A percentile compares a stretch with the other conserved stretches of the same genome.
Evolutionary conservation across 139 green algal species (phyloP).

Genomic region (Mesostigma viride): DNA sequence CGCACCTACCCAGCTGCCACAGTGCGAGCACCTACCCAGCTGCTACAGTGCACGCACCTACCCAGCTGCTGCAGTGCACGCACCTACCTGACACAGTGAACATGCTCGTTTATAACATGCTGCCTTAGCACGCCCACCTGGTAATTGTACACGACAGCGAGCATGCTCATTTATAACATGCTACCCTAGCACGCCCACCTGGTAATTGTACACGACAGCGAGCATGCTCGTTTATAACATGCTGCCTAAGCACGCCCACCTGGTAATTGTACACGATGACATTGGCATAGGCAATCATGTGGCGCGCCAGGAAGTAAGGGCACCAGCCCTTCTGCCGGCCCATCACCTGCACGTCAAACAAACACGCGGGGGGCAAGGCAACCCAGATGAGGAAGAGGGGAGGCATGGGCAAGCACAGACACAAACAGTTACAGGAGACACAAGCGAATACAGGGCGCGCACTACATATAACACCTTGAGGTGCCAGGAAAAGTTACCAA

Average conservation of each 20-base stretch:
- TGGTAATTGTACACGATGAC: constrained; percentile 90
- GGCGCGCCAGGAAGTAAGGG: constrained; percentile 94
- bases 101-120: neutral
- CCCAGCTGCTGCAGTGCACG: neutral
- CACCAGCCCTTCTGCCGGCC: constrained; percentile 86
- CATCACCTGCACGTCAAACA: constrained; percentile 52
- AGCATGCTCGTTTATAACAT: neutral
- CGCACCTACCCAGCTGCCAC: too few species aligned
- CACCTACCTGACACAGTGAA: neutral
- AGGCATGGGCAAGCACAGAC: too few species aligned
- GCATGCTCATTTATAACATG: neutral
- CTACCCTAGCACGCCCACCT: neutral
- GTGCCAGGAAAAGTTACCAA: constrained; percentile 2
- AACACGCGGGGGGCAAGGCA: too few species aligned
- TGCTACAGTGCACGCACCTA: neutral
- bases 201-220: too few species aligned
- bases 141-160: too few species aligned
- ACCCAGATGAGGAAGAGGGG: too few species aligned
- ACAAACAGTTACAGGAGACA: too few species aligned
- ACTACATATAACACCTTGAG: neutral
- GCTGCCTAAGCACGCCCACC: neutral
- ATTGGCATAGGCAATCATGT: constrained; percentile 91
- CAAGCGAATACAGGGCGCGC: neutral
- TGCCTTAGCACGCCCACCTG: neutral
- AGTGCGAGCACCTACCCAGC: too few species aligned